phyloP scores from a whole-genome alignment of 1,139 yeast genomes.

The Blastobotrys arbuscula region DNA sequence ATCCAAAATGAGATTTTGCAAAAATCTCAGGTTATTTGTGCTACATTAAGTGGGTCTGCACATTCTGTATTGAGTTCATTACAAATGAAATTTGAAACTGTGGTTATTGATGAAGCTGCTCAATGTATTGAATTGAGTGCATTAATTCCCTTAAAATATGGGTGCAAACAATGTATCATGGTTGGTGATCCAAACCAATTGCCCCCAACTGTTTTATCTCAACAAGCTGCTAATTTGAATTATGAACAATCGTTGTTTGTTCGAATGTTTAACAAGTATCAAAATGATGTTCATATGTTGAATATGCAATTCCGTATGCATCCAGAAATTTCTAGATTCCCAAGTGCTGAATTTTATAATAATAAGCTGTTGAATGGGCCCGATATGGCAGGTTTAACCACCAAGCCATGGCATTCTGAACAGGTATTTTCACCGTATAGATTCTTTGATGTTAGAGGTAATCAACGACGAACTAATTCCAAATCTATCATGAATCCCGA shows the following conservation, averaged over 20 bases:
- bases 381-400: conserved; percentile 52
- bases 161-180: conserved; percentile 88
- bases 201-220: conserved; percentile 97
- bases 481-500: conserved; percentile 63
- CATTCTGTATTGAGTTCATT: conserved; percentile 75
- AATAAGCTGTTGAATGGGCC: conserved; percentile 73
- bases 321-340: conserved; percentile 82
- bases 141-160: conserved; percentile 87
- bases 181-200: conserved; percentile 99
- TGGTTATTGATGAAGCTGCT: conserved; percentile 95
- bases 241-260: conserved; percentile 94
- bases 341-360: conserved; percentile 75
- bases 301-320: conserved; percentile 99
- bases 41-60: conserved; percentile 93
- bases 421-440: conserved; percentile 61
- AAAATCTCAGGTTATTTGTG: conserved; percentile 82
- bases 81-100: conserved; percentile 82
- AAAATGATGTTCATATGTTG: conserved; percentile 61
- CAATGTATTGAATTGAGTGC: conserved; percentile 95
- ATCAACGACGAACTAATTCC: conserved; percentile 59
- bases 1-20: conserved; percentile 66
- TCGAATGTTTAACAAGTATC: conserved; percentile 73
- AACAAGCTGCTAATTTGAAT: conserved; percentile 68
- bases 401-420: conserved; percentile 67
- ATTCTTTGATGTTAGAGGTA: conserved; percentile 66